phyloP scores from a whole-genome alignment of 495 filamentous ascomycete genomes.

The Penicillium steckii region DNA sequence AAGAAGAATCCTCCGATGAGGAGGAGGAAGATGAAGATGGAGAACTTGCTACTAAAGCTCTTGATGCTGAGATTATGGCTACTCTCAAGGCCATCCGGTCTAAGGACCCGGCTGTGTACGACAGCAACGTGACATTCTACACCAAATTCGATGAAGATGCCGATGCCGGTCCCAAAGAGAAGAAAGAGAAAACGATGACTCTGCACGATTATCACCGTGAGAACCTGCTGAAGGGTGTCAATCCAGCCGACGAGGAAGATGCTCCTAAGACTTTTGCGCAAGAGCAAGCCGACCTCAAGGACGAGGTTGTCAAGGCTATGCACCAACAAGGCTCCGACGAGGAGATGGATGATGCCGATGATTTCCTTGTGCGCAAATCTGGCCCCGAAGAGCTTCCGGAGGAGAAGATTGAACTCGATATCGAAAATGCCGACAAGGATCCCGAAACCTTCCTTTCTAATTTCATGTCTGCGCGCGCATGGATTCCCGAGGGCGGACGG shows the following conservation, averaged over 20 bases:
- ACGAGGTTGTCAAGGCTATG: conserved; percentile 73
- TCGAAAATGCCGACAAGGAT: conserved; percentile 79
- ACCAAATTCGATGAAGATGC: conserved; percentile 54
- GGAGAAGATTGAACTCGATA: conserved; percentile 54
- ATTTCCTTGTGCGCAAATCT: conserved; percentile 65
- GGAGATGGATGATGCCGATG: conserved; percentile 64
- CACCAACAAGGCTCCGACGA: conserved; percentile 56
- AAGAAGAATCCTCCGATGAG: conserved; percentile 66
- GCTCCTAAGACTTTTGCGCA: conserved; percentile 71
- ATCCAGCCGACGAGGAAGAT: conserved; percentile 53
- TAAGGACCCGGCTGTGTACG: conserved; percentile 89
- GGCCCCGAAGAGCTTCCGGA: conserved; percentile 38
- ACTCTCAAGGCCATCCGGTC: conserved; percentile 81
- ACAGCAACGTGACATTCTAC: conserved; percentile 76
- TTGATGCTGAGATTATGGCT: conserved; percentile 83
- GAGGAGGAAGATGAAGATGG: conserved; percentile 83
- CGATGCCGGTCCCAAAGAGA: conserved; percentile 31
- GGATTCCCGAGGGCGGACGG: conserved; percentile 64
- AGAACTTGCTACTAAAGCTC: conserved; percentile 71
- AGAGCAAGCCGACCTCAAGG: conserved; percentile 81
- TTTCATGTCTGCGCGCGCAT: conserved; percentile 85
- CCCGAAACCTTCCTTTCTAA: conserved; percentile 88
- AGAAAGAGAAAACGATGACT: conserved; percentile 80
- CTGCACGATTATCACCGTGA: conserved; percentile 87
- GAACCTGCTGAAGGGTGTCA: conserved; percentile 68